A percentile compares a stretch with the other conserved stretches of the same genome.
phyloP scores from a whole-genome alignment of 768 basidiomycete genomes.

The Butyriboletus loyo region DNA sequence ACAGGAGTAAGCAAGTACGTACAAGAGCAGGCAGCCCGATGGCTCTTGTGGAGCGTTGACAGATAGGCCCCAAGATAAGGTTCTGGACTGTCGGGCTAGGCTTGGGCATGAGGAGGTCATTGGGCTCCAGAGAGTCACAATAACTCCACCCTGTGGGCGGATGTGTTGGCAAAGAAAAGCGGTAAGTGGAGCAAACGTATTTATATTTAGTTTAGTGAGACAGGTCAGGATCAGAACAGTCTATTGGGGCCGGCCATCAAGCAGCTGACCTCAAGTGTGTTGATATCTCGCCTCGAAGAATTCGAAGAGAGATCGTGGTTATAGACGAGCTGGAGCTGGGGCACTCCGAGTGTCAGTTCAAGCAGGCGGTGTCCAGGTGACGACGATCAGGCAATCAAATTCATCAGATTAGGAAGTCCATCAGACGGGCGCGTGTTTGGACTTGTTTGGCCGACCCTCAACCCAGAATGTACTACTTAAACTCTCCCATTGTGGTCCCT shows the following conservation, averaged over 20 bases:
- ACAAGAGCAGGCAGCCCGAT: neutral
- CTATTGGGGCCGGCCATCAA: neutral
- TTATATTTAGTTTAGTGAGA: neutral
- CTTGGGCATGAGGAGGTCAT: slow-evolving; percentile 5
- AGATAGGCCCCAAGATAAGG: neutral
- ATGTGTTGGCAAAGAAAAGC: neutral
- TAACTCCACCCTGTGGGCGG: neutral
- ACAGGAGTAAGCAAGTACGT: slow-evolving; percentile 6
- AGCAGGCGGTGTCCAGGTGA: slow-evolving; percentile 10
- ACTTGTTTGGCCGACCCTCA: slow-evolving; percentile 32
- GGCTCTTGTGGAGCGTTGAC: neutral
- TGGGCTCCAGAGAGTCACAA: neutral
- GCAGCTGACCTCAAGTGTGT: neutral
- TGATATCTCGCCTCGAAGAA: slow-evolving; percentile 3
- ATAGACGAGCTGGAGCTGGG: no score
- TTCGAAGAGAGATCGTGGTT: no score
- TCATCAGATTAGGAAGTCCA: slow-evolving; percentile 2
- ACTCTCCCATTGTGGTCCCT: slow-evolving; percentile 1
- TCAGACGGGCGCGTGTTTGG: slow-evolving; percentile 19
- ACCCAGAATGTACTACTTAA: slow-evolving; percentile 34
- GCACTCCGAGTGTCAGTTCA: no score
- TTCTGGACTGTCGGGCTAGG: slow-evolving; percentile 2
- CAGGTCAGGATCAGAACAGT: neutral
- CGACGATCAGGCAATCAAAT: slow-evolving; percentile 9
- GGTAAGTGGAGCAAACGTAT: neutral